phyloP scores from a whole-genome alignment of 139 green algal species.

The Closterium sp. region DNA sequence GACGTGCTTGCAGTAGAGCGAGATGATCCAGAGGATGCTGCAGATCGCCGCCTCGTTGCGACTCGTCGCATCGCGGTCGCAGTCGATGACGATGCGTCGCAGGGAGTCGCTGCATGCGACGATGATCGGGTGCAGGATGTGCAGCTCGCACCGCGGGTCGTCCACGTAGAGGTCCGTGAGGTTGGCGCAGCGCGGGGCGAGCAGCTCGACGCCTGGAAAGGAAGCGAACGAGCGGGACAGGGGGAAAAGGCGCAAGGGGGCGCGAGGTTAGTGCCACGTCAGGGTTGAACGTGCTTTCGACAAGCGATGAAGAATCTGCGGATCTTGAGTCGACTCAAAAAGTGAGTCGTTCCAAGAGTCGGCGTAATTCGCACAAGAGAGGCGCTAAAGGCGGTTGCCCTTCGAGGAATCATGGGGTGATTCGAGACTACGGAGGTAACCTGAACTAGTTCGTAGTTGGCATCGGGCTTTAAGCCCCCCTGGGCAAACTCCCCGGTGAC shows the following conservation, averaged over 20 bases:
- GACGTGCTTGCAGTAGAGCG: slow-evolving; percentile 36
- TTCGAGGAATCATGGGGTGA: no score
- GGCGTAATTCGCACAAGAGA: background rate
- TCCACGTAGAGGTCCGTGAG: slow-evolving; percentile 28
- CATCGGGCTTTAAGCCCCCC: background rate
- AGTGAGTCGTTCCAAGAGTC: no score
- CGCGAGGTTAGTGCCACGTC: no score
- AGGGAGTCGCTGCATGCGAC: slow-evolving; percentile 13
- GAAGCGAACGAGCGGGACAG: background rate
- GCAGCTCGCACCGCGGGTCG: slow-evolving; percentile 34
- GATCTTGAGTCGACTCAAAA: no score
- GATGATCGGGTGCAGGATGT: slow-evolving; percentile 36
- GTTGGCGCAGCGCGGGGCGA: background rate
- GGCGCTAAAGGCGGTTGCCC: no score
- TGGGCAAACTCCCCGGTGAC: background rate
- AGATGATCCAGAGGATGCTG: slow-evolving; percentile 40
- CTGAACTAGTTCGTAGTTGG: no score
- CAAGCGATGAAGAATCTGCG: no score
- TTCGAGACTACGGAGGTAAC: no score
- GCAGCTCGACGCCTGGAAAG: slow-evolving; percentile 1
- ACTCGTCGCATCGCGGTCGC: slow-evolving; percentile 30
- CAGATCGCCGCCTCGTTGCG: slow-evolving; percentile 33
- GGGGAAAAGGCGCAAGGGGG: no score
- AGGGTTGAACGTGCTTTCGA: no score
- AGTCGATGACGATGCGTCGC: slow-evolving; percentile 19